Evolutionary conservation across 805 yeast genomes (phyloP), one percentile per base, ranked within the genome.

Genomic region (Kodamaea fukazawae): DNA sequence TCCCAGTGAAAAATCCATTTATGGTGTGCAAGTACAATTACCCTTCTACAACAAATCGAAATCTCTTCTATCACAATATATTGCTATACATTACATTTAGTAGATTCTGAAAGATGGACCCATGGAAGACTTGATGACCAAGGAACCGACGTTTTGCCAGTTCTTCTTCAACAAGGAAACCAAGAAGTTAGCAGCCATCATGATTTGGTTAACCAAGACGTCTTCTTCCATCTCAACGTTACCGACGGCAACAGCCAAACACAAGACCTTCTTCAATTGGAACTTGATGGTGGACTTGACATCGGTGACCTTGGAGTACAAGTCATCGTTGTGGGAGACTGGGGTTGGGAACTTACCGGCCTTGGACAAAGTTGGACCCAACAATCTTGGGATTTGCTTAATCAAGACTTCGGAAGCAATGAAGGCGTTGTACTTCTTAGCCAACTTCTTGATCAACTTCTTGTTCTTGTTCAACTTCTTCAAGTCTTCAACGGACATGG

Each of bases 301-400:
- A 70, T 93, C 99, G 64, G 78, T 82, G 65, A 93, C 93, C 87
- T 91, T 93, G 59, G 81, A 68, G 83, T 87, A 86, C 71, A 93
- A 83, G 74, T 93, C 99, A 72, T 93, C 99, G 75, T 86, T 81
- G 86, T 93, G 99, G 55, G 99, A 93, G 63, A 93, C 99, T 78
- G 99, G 99, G 73, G 98, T 91, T 76, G 99, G 99, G 96, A 93
- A 93, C 91, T 93, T 93, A 86, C 99, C 99, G 70, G 97, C 98
- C 86, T 93, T 93, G 61, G 99, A 93, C 70, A 93, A 88, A 76
- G 91, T 96, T 74, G 99, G 99, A 80, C 99, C 99, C 71, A 93
- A 83, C 71, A 93, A 83, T 85, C 99, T 93, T 78, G 99, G 99
- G 71, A 93, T 96, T 81, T 93, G 99, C 83, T 93, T 93, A 75